These are phyloP conservation scores for Gracilaria domingensis DNA, from an alignment of 23 red algal genomes.

Conservation along the genomic window DNA sequence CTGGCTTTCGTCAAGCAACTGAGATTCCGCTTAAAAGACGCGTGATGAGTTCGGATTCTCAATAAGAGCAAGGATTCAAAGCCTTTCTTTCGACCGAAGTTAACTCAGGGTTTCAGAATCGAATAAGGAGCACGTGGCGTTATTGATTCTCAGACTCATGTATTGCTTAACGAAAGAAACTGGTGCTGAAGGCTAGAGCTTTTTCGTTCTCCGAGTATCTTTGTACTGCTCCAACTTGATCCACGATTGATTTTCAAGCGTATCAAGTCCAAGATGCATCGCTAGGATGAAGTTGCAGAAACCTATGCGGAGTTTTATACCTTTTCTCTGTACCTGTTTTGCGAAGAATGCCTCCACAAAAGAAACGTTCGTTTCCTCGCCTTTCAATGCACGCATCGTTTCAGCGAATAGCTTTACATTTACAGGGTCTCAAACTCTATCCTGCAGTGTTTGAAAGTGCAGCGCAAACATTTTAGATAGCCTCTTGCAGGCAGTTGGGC, in stretches of 20 bases:
- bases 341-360: conserved; percentile 93
- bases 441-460: no score
- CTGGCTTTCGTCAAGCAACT: conserved; percentile 21
- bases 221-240: conserved; percentile 88
- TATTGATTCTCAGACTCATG: conserved; percentile 67
- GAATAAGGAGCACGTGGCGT: conserved; percentile 81
- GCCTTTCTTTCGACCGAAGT: conserved; percentile 75
- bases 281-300: conserved; percentile 92
- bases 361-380: conserved; percentile 54
- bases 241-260: conserved; percentile 61
- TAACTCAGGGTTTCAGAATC: conserved; percentile 89
- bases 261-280: conserved; percentile 78
- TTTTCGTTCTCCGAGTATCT: conserved; percentile 88
- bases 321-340: conserved; percentile 72
- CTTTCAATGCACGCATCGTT: conserved; percentile 61
- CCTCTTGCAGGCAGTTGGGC: no score
- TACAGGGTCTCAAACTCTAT: conserved; percentile 79
- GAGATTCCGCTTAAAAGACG: conserved; percentile 26
- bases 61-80: conserved; percentile 67
- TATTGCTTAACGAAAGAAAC: conserved; percentile 82
- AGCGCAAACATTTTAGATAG: no score
- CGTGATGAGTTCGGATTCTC: conserved; percentile 71
- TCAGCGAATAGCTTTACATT: conserved; percentile 80
- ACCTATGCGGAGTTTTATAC: conserved; percentile 87
- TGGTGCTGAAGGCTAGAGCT: conserved; percentile 87